Conservation (phyloP, 140 eudicot species). For the Erigeron philadelphicus region DNA sequence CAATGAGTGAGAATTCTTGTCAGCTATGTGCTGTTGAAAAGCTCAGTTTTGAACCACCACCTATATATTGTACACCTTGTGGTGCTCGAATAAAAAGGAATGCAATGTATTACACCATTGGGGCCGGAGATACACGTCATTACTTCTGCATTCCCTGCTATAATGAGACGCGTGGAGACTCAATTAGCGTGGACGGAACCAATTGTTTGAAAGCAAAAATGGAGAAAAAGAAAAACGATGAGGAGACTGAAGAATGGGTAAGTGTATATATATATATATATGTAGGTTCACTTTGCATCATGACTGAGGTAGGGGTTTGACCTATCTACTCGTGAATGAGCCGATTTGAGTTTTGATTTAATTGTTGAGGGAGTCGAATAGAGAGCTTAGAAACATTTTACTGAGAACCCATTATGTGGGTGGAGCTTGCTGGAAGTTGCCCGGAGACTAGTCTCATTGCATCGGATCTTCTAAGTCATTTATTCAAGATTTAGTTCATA, state of each 20-base stretch:
- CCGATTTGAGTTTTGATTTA: background rate
- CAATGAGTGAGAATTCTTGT: constrained; percentile 92
- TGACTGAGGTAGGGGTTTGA: background rate
- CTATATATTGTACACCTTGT: constrained; percentile 80
- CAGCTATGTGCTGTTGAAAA: constrained; percentile 96
- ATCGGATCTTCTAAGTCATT: background rate
- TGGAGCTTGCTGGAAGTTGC: background rate
- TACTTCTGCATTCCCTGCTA: constrained; percentile 78
- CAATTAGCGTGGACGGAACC: constrained; percentile 62
- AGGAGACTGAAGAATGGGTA: constrained; percentile 99
- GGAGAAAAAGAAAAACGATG: constrained; percentile 94
- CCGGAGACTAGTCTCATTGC: background rate
- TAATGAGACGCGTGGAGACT: constrained; percentile 87
- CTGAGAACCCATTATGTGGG: background rate
- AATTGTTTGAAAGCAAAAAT: constrained; percentile 61
- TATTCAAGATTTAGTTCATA: background rate
- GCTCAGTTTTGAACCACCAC: constrained; percentile 96
- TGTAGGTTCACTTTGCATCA: background rate
- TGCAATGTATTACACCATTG: constrained; percentile 77
- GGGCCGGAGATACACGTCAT: constrained; percentile 78
- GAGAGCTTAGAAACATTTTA: background rate
- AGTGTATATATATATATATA: constrained; percentile 4
- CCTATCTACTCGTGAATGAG: background rate
- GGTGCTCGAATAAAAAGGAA: constrained; percentile 88
- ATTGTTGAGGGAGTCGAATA: background rate